These are phyloP conservation scores for Exophiala phaeomuriformis DNA, from an alignment of 2,329 filamentous ascomycete species.

Conservation along the genomic window DNA sequence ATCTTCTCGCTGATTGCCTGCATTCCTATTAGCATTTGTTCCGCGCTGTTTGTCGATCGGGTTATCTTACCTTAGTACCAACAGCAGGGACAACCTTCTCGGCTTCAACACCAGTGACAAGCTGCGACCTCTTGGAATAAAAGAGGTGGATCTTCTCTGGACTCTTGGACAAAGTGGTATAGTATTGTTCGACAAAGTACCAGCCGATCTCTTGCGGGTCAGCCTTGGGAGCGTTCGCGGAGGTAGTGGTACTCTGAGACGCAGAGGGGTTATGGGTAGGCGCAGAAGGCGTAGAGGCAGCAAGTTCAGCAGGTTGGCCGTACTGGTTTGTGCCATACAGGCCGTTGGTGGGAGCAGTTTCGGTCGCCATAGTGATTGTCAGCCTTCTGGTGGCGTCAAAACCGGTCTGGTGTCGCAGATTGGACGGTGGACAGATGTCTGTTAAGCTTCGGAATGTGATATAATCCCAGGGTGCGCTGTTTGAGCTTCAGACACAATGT, in stretches of 20 bases:
- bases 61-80: slow-evolving; percentile 66
- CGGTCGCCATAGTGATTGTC: slow-evolving; percentile 22
- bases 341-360: slow-evolving; percentile 24
- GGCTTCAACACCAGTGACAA: slow-evolving; percentile 85
- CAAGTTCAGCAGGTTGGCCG: slow-evolving; percentile 26
- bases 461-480: neutral
- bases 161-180: slow-evolving; percentile 89
- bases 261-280: slow-evolving; percentile 21
- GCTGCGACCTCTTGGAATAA: slow-evolving; percentile 93
- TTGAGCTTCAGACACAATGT: neutral
- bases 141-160: slow-evolving; percentile 93
- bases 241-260: slow-evolving; percentile 25
- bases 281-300: slow-evolving; percentile 25
- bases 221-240: slow-evolving; percentile 31
- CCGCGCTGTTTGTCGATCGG: slow-evolving; percentile 17
- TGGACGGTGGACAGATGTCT: neutral
- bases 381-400: neutral
- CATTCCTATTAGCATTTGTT: slow-evolving; percentile 4
- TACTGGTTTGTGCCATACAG: slow-evolving; percentile 24
- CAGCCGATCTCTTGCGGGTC: slow-evolving; percentile 84
- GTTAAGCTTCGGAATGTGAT: neutral
- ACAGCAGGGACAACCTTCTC: slow-evolving; percentile 80
- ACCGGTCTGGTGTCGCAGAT: neutral
- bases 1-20: slow-evolving; percentile 93
- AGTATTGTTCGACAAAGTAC: slow-evolving; percentile 99